Evolutionary conservation across 352 stramenopile species (phyloP).

Genomic region (Plasmopara halstedii): DNA sequence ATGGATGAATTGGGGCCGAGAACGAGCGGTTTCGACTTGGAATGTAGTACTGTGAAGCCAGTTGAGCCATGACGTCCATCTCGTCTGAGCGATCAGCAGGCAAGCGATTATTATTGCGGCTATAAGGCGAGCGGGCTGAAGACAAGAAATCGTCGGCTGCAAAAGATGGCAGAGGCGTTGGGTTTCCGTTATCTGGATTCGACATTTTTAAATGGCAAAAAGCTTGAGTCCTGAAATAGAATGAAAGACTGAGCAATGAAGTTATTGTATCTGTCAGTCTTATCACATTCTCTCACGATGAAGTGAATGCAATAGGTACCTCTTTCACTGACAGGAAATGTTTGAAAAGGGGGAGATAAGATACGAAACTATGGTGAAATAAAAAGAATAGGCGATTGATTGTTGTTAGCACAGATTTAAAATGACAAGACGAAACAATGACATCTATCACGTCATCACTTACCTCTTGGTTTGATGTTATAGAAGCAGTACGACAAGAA

Average conservation of each 20-base stretch:
- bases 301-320: conserved; percentile 10
- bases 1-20: conserved; percentile 59
- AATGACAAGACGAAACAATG: background rate
- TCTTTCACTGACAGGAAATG: conserved; percentile 3
- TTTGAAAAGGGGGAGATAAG: conserved; percentile 7
- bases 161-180: conserved; percentile 22
- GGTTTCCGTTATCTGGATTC: conserved; percentile 14
- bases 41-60: conserved; percentile 76
- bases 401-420: conserved; percentile 2
- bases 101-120: conserved; percentile 13
- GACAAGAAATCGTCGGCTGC: conserved; percentile 22
- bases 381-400: no score
- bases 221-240: conserved; percentile 9
- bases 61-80: conserved; percentile 77
- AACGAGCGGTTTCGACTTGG: conserved; percentile 60
- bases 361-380: conserved; percentile 6
- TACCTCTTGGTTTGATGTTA: conserved; percentile 3
- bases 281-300: conserved; percentile 2
- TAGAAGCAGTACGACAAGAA: conserved; percentile 6
- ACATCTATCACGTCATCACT: conserved; percentile 3
- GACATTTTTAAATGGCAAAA: conserved; percentile 3
- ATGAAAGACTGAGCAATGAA: conserved; percentile 12
- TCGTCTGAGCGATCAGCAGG: conserved; percentile 19
- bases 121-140: conserved; percentile 20
- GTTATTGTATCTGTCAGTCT: conserved; percentile 12